phyloP scores from a whole-genome alignment of 2,329 filamentous ascomycete species.

The Penicillium sp. region DNA sequence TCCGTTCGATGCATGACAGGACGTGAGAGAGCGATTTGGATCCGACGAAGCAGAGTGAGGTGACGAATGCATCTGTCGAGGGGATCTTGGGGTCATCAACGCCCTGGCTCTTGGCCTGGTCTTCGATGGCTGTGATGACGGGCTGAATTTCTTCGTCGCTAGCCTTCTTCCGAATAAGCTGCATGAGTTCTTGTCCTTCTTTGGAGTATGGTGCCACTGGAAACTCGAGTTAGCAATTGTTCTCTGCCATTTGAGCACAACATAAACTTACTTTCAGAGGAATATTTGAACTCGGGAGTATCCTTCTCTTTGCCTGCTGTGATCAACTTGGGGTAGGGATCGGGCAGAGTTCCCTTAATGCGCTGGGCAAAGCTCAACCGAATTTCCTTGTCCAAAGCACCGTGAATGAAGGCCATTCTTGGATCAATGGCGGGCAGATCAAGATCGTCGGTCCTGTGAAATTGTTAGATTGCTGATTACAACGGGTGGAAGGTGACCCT shows the following conservation, averaged over 20 bases:
- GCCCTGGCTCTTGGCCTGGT: conserved; percentile 67
- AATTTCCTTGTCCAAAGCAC: conserved; percentile 93
- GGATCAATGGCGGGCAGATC: conserved; percentile 73
- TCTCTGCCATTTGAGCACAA: neutral
- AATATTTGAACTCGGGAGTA: conserved; percentile 92
- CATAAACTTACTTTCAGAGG: conserved; percentile 62
- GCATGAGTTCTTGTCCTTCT: conserved; percentile 78
- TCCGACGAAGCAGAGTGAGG: conserved; percentile 86
- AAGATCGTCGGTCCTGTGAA: conserved; percentile 70
- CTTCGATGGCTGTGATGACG: conserved; percentile 75
- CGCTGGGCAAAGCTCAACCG: conserved; percentile 93
- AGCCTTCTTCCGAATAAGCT: conserved; percentile 78
- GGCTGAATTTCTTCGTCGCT: conserved; percentile 82
- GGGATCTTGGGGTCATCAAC: conserved; percentile 72
- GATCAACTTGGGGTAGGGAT: conserved; percentile 77
- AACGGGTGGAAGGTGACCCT: neutral
- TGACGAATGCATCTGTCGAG: conserved; percentile 93
- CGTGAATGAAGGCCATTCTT: conserved; percentile 88
- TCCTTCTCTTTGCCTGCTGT: conserved; percentile 88
- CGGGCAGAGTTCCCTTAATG: conserved; percentile 88
- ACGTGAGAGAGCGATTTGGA: conserved; percentile 96
- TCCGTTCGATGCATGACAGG: conserved; percentile 90
- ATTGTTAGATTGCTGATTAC: conserved; percentile 16
- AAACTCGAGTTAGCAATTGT: conserved; percentile 14
- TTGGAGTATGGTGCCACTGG: conserved; percentile 74